Percentiles rank a stretch among this genome's conserved stretches.
phyloP scores from a whole-genome alignment of 108 stramenopile genomes.

The Skeletonema grethae region DNA sequence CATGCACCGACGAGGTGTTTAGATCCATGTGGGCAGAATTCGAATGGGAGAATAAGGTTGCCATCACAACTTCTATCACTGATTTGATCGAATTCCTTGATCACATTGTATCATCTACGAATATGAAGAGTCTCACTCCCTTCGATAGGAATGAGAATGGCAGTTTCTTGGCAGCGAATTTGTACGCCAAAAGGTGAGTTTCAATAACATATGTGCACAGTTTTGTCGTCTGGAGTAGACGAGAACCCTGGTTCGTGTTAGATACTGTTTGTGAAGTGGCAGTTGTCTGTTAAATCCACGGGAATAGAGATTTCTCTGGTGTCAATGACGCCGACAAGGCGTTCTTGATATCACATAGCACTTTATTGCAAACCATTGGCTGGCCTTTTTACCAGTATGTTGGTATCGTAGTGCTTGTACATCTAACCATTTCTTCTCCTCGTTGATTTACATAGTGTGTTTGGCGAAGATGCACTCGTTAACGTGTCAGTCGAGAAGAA shows the following conservation, averaged over 20 bases:
- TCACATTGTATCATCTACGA: conserved; percentile 96
- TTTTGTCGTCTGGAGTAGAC: not conserved
- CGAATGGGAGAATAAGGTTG: conserved; percentile 99
- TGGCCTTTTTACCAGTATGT: conserved; percentile 36
- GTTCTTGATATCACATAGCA: conserved; percentile 48
- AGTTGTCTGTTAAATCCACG: conserved; percentile 79
- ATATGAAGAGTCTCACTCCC: conserved; percentile 97
- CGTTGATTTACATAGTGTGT: conserved; percentile 68
- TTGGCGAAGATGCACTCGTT: conserved; percentile 99
- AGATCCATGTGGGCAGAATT: conserved; percentile 99
- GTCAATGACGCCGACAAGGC: conserved; percentile 75
- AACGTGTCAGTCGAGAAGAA: conserved; percentile 99
- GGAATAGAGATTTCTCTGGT: conserved; percentile 40
- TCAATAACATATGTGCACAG: not conserved
- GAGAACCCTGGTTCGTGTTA: conserved; percentile 84
- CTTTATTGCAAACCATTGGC: conserved; percentile 56
- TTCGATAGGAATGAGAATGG: conserved; percentile 69
- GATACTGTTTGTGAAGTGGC: conserved; percentile 61
- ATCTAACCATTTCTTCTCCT: conserved; percentile 42
- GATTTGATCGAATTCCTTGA: conserved; percentile 91
- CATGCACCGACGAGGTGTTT: conserved; percentile 96
- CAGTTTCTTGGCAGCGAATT: conserved; percentile 97
- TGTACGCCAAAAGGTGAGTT: conserved; percentile 94
- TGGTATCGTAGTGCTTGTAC: conserved; percentile 65
- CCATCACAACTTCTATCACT: conserved; percentile 88